Percentiles rank a stretch among this genome's conserved stretches.
phyloP scores from a whole-genome alignment of 106 monocot genomes.

The Alisma plantagoaquatica region DNA sequence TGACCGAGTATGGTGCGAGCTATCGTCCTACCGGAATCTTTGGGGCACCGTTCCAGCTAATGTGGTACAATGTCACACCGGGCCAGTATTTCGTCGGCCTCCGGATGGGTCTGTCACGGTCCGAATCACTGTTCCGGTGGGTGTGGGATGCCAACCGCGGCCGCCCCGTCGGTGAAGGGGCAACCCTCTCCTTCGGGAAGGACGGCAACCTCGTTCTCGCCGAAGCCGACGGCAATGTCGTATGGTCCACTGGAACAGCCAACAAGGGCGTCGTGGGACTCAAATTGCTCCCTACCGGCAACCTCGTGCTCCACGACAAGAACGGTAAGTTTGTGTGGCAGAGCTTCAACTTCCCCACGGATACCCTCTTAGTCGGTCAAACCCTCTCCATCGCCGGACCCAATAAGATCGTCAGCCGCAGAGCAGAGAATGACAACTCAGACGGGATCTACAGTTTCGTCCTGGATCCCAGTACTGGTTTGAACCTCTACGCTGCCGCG shows the following conservation, averaged over 20 bases:
- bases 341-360: conserved; percentile 16
- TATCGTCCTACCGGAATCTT: conserved; percentile 30
- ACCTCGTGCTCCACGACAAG: conserved; percentile 6
- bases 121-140: conserved; percentile 16
- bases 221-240: conserved; percentile 8
- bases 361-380: conserved; percentile 12
- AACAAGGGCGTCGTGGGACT: conserved; percentile 18
- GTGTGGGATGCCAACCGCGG: conserved; percentile 20
- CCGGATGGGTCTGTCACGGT: conserved; percentile 8
- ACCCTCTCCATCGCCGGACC: conserved; percentile 3
- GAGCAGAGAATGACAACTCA: conserved; percentile 9
- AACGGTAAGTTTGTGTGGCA: conserved; percentile 8
- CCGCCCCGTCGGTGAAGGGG: conserved; percentile 7
- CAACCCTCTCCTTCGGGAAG: conserved; percentile 8
- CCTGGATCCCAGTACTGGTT: conserved; percentile 6
- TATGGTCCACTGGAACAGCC: conserved; percentile 12
- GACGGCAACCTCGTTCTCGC: conserved; percentile 19
- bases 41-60: conserved; percentile 21
- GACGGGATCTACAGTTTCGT: conserved; percentile 18
- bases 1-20: conserved; percentile 58
- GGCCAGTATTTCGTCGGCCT: conserved; percentile 11
- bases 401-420: conserved; percentile 10
- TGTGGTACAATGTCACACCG: conserved; percentile 20
- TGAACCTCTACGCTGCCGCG: conserved; percentile 8
- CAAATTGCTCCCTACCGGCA: conserved; percentile 8